Conservation (phyloP, 1,284 basidiomycete species). For the Trichosporon sp. region DNA sequence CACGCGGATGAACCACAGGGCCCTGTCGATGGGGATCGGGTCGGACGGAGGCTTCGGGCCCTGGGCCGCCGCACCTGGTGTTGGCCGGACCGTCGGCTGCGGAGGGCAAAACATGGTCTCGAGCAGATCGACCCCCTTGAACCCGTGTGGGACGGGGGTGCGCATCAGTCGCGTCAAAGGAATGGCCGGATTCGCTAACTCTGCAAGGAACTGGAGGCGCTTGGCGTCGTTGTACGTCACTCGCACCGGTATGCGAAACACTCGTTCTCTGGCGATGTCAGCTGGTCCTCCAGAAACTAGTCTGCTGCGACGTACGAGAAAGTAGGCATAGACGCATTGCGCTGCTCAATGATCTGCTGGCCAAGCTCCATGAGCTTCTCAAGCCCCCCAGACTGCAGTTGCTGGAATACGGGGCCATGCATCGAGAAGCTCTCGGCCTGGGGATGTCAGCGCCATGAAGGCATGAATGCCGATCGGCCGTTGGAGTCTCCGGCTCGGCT, state of each 20-base stretch:
- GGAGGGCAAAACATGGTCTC: slow-evolving; percentile 66
- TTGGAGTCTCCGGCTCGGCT: background rate
- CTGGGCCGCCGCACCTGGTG: slow-evolving; percentile 6
- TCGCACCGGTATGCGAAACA: slow-evolving; percentile 78
- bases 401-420: slow-evolving; percentile 55
- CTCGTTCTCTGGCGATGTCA: slow-evolving; percentile 56
- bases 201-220: slow-evolving; percentile 80
- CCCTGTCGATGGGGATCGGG: slow-evolving; percentile 76
- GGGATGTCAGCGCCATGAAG: slow-evolving; percentile 1
- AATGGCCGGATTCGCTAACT: slow-evolving; percentile 81
- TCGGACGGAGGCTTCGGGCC: slow-evolving; percentile 49
- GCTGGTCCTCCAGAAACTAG: background rate
- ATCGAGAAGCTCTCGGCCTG: slow-evolving; percentile 57
- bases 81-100: slow-evolving; percentile 9
- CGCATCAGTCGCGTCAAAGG: slow-evolving; percentile 78
- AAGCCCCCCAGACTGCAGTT: slow-evolving; percentile 56
- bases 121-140: slow-evolving; percentile 83
- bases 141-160: slow-evolving; percentile 87
- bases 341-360: slow-evolving; percentile 68
- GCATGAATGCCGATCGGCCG: background rate
- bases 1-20: slow-evolving; percentile 91
- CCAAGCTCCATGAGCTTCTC: slow-evolving; percentile 70
- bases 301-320: slow-evolving; percentile 13
- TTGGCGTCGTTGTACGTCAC: slow-evolving; percentile 88
- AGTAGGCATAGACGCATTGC: slow-evolving; percentile 41